Conservation (phyloP, 306 rosid species). For the Castanospermum australe region DNA sequence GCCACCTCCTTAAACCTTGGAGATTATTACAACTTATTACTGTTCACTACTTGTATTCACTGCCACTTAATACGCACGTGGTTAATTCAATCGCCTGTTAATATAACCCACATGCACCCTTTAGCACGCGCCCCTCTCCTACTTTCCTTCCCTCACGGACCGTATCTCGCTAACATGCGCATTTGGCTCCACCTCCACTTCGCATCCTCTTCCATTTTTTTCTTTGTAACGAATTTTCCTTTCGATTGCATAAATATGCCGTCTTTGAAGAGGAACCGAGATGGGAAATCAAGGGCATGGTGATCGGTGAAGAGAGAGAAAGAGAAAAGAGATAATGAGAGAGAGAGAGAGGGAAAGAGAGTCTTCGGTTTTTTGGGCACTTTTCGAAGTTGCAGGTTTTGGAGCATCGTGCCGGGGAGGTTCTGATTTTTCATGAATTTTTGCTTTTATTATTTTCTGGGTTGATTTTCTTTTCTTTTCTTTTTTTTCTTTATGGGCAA, state of each 20-base stretch:
- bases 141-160: neutral
- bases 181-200: neutral
- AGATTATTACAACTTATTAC: too few species aligned
- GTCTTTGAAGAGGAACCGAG: neutral
- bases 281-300: slow-evolving; percentile 2
- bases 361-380: slow-evolving; percentile 18
- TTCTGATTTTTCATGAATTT: slow-evolving; percentile 25
- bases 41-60: too few species aligned
- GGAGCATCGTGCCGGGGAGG: slow-evolving; percentile 61
- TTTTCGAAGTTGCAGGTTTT: slow-evolving; percentile 53
- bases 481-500: neutral
- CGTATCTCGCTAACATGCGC: slow-evolving; percentile 13
- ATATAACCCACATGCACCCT: neutral
- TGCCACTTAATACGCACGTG: neutral
- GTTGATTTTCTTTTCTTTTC: neutral
- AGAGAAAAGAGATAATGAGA: neutral
- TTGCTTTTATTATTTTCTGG: too few species aligned
- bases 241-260: neutral
- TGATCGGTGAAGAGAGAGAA: neutral
- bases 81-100: neutral
- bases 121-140: neutral
- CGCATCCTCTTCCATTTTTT: neutral
- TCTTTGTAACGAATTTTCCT: neutral
- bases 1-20: too few species aligned
- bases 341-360: neutral